phyloP scores from a whole-genome alignment of 1,284 basidiomycete genomes.

The Ganoderma boninense region DNA sequence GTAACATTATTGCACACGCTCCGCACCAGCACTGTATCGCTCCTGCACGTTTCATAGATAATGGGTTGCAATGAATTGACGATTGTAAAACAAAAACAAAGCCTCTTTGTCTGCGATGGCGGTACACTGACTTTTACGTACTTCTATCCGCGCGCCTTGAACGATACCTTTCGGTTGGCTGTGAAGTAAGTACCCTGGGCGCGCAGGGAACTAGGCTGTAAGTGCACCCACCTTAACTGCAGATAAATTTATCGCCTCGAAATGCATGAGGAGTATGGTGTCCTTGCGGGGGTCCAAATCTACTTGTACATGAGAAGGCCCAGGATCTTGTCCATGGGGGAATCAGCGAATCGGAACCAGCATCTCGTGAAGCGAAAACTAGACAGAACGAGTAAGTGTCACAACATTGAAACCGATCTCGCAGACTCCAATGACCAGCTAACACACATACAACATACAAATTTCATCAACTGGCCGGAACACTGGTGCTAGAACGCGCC shows the following conservation, averaged over 20 bases:
- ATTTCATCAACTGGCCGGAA: too few species aligned
- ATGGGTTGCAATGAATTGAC: conserved; percentile 28
- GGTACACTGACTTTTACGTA: neutral
- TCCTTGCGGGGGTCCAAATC: too few species aligned
- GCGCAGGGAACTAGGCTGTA: too few species aligned
- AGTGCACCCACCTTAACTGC: too few species aligned
- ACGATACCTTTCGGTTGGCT: neutral
- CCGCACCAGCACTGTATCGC: conserved; percentile 26
- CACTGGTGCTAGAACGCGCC: too few species aligned
- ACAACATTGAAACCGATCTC: neutral
- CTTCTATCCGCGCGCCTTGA: neutral
- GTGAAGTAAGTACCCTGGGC: too few species aligned
- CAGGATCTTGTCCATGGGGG: too few species aligned
- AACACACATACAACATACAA: too few species aligned
- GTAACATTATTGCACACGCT: conserved; percentile 27
- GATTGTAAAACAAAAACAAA: conserved; percentile 3
- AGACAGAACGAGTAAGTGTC: neutral
- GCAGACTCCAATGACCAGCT: neutral
- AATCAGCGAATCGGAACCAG: neutral
- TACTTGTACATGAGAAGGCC: too few species aligned
- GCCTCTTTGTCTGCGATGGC: conserved; percentile 5
- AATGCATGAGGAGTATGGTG: too few species aligned
- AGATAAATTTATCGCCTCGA: too few species aligned
- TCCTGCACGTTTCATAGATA: conserved; percentile 25
- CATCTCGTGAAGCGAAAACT: neutral